A percentile compares a stretch with the other conserved stretches of the same genome.
Evolutionary conservation across 352 stramenopile genomes (phyloP).

Genomic region (Pythium diclinum): DNA sequence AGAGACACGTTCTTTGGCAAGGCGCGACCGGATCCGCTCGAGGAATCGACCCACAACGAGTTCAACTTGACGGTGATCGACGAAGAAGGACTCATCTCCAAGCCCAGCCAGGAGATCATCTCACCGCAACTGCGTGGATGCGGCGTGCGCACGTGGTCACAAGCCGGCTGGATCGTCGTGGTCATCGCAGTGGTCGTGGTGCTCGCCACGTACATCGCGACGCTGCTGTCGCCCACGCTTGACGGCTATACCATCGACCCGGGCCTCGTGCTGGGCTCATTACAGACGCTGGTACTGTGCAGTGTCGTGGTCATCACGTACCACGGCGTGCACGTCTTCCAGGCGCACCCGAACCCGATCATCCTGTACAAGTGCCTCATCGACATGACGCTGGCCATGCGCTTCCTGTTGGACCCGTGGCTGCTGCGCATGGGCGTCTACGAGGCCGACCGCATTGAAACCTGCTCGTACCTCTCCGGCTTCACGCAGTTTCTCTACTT

Average conservation of each 20-base stretch:
- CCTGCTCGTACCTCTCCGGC: slow-evolving; percentile 61
- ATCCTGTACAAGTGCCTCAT: slow-evolving; percentile 83
- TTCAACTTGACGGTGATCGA: slow-evolving; percentile 78
- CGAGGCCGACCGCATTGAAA: slow-evolving; percentile 19
- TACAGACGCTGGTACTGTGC: slow-evolving; percentile 70
- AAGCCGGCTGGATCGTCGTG: slow-evolving; percentile 43
- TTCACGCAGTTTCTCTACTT: slow-evolving; percentile 79
- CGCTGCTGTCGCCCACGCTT: slow-evolving; percentile 35
- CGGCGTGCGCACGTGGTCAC: slow-evolving; percentile 36
- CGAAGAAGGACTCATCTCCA: slow-evolving; percentile 58
- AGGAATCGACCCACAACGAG: slow-evolving; percentile 63
- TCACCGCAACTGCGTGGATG: slow-evolving; percentile 38
- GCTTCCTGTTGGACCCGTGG: slow-evolving; percentile 72
- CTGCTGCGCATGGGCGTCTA: slow-evolving; percentile 56
- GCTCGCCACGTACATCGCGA: slow-evolving; percentile 36
- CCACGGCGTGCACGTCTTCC: slow-evolving; percentile 71
- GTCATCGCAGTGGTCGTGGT: slow-evolving; percentile 37
- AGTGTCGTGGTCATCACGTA: slow-evolving; percentile 77
- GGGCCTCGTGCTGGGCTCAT: slow-evolving; percentile 68
- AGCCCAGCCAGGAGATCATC: slow-evolving; percentile 59
- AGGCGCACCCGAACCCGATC: slow-evolving; percentile 77
- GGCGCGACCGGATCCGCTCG: slow-evolving; percentile 40
- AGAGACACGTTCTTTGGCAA: slow-evolving; percentile 68
- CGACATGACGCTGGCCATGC: slow-evolving; percentile 62
- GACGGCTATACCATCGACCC: slow-evolving; percentile 88